Conservation (phyloP, 768 basidiomycete genomes). For the Cystofilobasidium ferigula region DNA sequence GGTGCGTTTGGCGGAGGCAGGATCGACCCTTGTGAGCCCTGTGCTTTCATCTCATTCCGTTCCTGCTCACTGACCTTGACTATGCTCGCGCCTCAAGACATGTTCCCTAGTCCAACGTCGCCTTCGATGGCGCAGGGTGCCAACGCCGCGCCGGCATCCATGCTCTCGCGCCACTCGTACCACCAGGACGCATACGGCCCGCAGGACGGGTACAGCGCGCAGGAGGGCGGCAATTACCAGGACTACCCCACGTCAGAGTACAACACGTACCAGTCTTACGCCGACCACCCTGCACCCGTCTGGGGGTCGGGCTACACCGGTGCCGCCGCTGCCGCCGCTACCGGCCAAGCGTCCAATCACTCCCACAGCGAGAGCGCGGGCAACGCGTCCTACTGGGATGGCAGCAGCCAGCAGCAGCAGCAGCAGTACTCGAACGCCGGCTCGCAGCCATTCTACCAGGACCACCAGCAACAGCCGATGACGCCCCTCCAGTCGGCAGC, state of each 20-base stretch:
- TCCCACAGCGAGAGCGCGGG: slow-evolving; percentile 1
- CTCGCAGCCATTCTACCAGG: neutral
- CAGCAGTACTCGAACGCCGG: neutral
- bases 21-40: neutral
- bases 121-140: neutral
- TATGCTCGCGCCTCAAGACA: neutral
- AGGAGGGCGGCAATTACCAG: neutral
- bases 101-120: neutral
- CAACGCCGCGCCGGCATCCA: neutral
- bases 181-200: neutral
- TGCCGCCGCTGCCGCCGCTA: neutral
- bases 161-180: neutral
- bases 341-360: neutral
- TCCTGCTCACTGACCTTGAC: neutral
- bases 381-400: neutral
- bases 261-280: neutral
- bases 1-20: neutral
- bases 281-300: neutral
- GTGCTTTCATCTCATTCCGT: neutral
- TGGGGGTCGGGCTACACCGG: neutral
- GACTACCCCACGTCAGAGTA: neutral
- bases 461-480: neutral
- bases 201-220: neutral
- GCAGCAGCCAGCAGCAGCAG: neutral
- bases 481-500: neutral